Percentiles rank a stretch among this genome's conserved stretches.
Evolutionary conservation across 306 rosid genomes (phyloP).

Genomic region (Casuarina cunninghamiana): DNA sequence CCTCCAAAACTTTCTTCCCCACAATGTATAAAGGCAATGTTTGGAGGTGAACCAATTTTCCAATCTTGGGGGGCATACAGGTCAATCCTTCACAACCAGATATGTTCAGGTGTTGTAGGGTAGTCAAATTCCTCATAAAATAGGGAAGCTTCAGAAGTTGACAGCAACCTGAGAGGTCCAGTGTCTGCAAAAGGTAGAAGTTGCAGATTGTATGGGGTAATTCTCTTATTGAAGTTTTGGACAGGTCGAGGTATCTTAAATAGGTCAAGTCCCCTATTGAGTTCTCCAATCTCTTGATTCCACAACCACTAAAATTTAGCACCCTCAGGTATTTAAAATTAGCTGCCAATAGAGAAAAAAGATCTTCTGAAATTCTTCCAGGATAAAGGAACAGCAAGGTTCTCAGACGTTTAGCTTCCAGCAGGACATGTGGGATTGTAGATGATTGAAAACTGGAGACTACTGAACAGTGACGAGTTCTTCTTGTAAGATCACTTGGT

Average conservation of each 20-base stretch:
- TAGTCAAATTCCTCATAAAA: slow-evolving; percentile 9
- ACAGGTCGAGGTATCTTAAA: slow-evolving; percentile 14
- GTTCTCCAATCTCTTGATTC: slow-evolving; percentile 1
- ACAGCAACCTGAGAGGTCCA: background rate
- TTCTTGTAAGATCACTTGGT: background rate
- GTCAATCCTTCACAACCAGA: background rate
- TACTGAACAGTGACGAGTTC: background rate
- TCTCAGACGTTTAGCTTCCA: too few relatives aligned
- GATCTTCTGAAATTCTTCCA: too few relatives aligned
- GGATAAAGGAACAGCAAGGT: too few relatives aligned
- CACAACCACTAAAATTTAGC: background rate
- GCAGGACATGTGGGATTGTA: too few relatives aligned
- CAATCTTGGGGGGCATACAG: too few relatives aligned
- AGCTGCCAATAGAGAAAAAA: too few relatives aligned
- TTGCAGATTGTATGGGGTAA: slow-evolving; percentile 7
- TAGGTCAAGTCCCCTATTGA: background rate
- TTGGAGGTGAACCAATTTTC: too few relatives aligned
- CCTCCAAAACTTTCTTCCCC: too few relatives aligned
- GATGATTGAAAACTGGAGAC: slow-evolving; percentile 14
- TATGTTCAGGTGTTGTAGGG: slow-evolving; percentile 6
- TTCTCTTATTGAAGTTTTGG: slow-evolving; percentile 1
- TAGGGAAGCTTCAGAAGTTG: slow-evolving; percentile 3
- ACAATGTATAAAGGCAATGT: too few relatives aligned
- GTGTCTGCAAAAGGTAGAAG: slow-evolving; percentile 24
- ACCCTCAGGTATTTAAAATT: too few relatives aligned